Base-by-base conservation (phyloP, 257 asterid genomes). In the Solanum rostratum region DNA sequence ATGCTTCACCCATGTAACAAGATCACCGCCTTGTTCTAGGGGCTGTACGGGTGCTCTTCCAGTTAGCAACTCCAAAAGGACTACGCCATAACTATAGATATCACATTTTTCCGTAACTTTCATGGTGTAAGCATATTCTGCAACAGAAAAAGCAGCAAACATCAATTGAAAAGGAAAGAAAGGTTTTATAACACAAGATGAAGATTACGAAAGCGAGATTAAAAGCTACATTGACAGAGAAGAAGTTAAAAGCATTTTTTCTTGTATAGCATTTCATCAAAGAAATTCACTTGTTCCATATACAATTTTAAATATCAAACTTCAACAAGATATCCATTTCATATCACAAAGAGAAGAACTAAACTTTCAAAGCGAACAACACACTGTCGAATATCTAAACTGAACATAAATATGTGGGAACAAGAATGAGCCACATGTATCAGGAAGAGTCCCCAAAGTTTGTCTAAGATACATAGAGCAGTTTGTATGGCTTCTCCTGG, bases 81-180 rank as follows among this genome's bases (percentile, higher is more conserved):
- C 98, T 14, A 95, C 98, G 0, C 97, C 98, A 12, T 93, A 95
- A 91, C 98, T 95, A 90, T 95, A 95, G 18, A 93, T 89, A 78
- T 95, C 98, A 59, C 97, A 95, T 85, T 95, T 95, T 85, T 95
- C 98, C 0, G 98, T 92, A 55, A 95, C 95, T 91, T 95, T 95
- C 98, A 95, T 95, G 4, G 98, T 95, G 91, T 92, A 95, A 7
- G 98, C 98, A 16, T 95, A 95, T 86, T 95, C 98, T 95, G 97
- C 90, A 83, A 50, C 20, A 19, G 43, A 62, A 79, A 65, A 68
- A 39, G 4, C 19, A 84, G 15, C 50, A 16, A 62, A 14, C 84
- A 20, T 37, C n/a, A 80, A 37, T 55, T 60, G 68, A 45, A 68
- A 83, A 30, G 80, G 16, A 63, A 41, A 30, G 46, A 70, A 41